phyloP scores from a whole-genome alignment of 2,329 filamentous ascomycete genomes.

The Alternaria novae-zelandiae region DNA sequence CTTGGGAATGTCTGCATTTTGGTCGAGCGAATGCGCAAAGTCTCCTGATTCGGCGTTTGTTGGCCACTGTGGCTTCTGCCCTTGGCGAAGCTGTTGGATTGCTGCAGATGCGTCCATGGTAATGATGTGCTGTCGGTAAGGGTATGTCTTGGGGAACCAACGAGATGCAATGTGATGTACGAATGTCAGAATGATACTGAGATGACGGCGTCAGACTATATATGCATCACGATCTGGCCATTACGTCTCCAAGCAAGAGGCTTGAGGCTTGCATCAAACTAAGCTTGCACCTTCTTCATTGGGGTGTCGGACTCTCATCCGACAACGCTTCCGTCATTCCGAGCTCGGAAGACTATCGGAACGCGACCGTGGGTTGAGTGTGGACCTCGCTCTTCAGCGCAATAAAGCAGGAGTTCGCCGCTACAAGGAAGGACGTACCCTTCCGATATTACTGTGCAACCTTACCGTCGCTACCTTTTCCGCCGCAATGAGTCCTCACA shows the following conservation, averaged over 20 bases:
- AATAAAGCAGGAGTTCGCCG: constrained; percentile 29
- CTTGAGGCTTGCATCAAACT: constrained; percentile 12
- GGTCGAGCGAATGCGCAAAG: constrained; percentile 38
- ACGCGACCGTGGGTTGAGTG: background rate
- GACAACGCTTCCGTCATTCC: background rate
- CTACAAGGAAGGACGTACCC: constrained; percentile 11
- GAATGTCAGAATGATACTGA: background rate
- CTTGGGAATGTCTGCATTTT: constrained; percentile 42
- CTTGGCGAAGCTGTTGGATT: constrained; percentile 35
- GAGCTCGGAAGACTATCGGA: constrained; percentile 14
- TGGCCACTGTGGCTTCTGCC: constrained; percentile 39
- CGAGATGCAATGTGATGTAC: background rate
- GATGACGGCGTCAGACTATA: constrained; percentile 2
- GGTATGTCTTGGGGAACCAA: background rate
- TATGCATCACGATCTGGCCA: constrained; percentile 5
- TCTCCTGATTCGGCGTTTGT: constrained; percentile 27
- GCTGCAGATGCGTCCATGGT: constrained; percentile 32
- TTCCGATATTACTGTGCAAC: background rate
- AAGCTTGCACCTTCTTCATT: constrained; percentile 24
- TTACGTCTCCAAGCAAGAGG: constrained; percentile 17
- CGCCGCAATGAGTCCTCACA: constrained; percentile 39
- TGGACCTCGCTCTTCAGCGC: background rate
- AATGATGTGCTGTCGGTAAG: constrained; percentile 7
- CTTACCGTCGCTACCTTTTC: constrained; percentile 2
- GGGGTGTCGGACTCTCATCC: constrained; percentile 12